Evolutionary conservation across 345 rosid genomes (phyloP), one percentile per base, ranked within the genome.

Genomic region (Linum usitatissimum): DNA sequence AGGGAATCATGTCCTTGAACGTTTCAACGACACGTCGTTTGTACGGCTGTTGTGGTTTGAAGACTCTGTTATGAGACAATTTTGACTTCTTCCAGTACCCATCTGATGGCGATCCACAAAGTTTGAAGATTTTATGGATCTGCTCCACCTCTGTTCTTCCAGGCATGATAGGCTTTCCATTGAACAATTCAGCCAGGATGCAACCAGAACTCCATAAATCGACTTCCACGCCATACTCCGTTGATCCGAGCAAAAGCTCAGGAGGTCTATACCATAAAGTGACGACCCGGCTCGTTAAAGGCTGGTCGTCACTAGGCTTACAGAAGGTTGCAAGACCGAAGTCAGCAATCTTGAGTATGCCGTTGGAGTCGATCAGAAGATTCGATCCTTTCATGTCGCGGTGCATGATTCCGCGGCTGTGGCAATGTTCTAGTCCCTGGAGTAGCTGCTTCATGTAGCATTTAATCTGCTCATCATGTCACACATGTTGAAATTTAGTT

Each of bases 111-210:
- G 91, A 85, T 13, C 91, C 91, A 68, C 91, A 85, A 5, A 85
- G 84, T 68, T 85, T 85, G 64, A 85, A 85, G 65, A 85, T 81
- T 74, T 85, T 85, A 53, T 85, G 91, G 36, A 85, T 72, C 64
- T 85, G 91, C 62, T 85, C 91, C 18, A 85, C 90, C 83, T 85
- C 91, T 17, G 91, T 85, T 79, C 91, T 75, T 54, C 91, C 87
- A 0, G 87, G 83, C 87, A 85, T 77, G 53, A 85, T 83, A 59
- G 84, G 86, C 78, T 83, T 85, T 64, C 87, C 87, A n/a, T 59
- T 60, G 68, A 83, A 83, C 61, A 85, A 72, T 64, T 85, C 91
- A 6, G 87, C 91, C 53, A 85, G 73, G 63, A 85, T 80, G 64
- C 87, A 85, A 15, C 91, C 91, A 40, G 79, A 21, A 70, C 91